Conservation (phyloP, 176 grass and related monocot genomes). For the Metroxylon sagu region DNA sequence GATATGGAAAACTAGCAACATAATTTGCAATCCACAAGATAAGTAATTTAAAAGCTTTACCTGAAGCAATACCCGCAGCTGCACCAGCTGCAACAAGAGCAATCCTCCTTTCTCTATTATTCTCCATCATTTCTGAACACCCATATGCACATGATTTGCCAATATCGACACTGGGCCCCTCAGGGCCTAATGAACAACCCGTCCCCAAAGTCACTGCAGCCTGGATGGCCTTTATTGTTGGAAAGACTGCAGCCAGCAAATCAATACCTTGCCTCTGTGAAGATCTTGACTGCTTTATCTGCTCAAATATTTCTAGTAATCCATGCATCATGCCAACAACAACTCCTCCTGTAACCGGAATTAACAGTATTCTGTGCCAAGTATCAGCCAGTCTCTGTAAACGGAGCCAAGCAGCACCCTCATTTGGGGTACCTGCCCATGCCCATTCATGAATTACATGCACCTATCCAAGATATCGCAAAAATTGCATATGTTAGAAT, state of each 20-base stretch:
- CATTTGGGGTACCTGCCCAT: slow-evolving; percentile 91
- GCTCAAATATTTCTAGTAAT: slow-evolving; percentile 86
- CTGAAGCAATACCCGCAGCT: slow-evolving; percentile 99
- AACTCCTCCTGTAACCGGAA: slow-evolving; percentile 94
- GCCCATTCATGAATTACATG: slow-evolving; percentile 97
- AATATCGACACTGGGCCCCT: slow-evolving; percentile 95
- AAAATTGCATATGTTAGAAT: too few species aligned
- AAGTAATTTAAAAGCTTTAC: slow-evolving; percentile 22
- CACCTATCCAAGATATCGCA: slow-evolving; percentile 41
- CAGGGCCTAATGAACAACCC: slow-evolving; percentile 86
- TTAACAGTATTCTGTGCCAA: slow-evolving; percentile 90
- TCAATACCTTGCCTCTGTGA: slow-evolving; percentile 75
- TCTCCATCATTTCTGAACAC: slow-evolving; percentile 99
- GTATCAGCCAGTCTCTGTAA: slow-evolving; percentile 86
- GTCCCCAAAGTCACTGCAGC: slow-evolving; percentile 86
- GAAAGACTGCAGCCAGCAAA: slow-evolving; percentile 63
- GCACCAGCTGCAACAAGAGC: slow-evolving; percentile 93
- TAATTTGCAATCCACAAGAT: too few species aligned
- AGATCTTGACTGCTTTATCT: slow-evolving; percentile 76
- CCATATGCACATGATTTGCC: slow-evolving; percentile 92
- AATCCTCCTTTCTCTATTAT: slow-evolving; percentile 86
- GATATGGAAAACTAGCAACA: too few species aligned
- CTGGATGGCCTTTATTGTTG: slow-evolving; percentile 89
- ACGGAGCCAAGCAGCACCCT: slow-evolving; percentile 94
- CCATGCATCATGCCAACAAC: slow-evolving; percentile 99